Base-by-base conservation (phyloP, 108 stramenopile genomes). In the Chaetoceros tenuissimus region DNA sequence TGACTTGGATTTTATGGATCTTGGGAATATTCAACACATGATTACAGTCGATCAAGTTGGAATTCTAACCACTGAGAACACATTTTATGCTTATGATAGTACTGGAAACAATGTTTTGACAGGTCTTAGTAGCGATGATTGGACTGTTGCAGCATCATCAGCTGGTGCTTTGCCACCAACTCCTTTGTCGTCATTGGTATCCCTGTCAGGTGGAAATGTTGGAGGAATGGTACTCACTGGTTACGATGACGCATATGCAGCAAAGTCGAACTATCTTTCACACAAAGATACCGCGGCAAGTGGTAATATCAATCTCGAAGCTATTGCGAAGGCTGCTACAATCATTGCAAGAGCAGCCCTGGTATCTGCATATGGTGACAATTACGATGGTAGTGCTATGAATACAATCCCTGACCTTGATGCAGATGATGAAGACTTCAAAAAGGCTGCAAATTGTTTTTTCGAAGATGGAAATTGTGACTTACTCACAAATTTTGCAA, bases 11-110 rank as follows among this genome's bases (percentile, higher is more conserved):
- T 92, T 92, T 61, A 59, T 70, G 55, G 77, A 82, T 40, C 46
- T 92, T 53, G 79, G 81, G 30, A 31, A 57, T 10, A 75, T 92
- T 51, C 69, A 71, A 7, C 80, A 80, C 1, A 84, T 92, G 83
- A 71, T 92, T 51, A 69, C 91, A 1, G 82, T 92, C 3, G 91
- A 92, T 82, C 91, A 92, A 62, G 73, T 88, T 24, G 91, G 87
- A 22, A 56, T 74, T 46, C 52, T 80, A 18, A 53, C 66, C 0
- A 75, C 58, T 19, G 63, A 63, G 30, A 76, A 80, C 23, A 67
- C 57, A 25, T 66, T 87, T 17, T 92, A 78, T 48, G 82, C 80
- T 8, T 84, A 86, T 51, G 78, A 80, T 48, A 84, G 79, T 21
- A 72, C 74, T 0, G 48, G 85, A 53, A 65, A 72, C n/a, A 68